Evolutionary conservation across 768 basidiomycete species (phyloP).

Genomic region (Rhizopogon salebrosus): DNA sequence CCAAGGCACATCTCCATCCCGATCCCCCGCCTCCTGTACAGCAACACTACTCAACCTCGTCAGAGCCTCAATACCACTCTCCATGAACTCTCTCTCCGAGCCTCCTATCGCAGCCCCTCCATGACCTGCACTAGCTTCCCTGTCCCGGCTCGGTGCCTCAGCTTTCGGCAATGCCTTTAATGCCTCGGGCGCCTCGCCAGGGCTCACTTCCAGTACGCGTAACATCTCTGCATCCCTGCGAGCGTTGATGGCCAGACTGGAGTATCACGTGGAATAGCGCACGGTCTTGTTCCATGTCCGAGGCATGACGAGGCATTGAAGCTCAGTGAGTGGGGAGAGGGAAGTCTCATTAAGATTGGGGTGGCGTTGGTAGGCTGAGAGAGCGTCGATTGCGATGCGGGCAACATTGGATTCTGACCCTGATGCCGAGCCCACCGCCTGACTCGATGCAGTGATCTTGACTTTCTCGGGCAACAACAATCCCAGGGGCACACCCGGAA

Average conservation of each 20-base stretch:
- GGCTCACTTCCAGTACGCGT: background rate
- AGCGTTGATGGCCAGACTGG: background rate
- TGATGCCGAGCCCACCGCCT: background rate
- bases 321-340: background rate
- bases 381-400: background rate
- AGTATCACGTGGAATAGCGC: background rate
- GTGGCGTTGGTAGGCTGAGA: background rate
- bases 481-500: background rate
- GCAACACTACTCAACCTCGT: conserved; percentile 46
- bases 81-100: conserved; percentile 61
- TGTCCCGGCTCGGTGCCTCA: background rate
- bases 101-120: background rate
- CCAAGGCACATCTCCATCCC: conserved; percentile 10
- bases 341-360: background rate
- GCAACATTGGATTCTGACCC: background rate
- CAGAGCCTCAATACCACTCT: conserved; percentile 68
- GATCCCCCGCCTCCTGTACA: conserved; percentile 9
- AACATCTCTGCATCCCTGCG: background rate
- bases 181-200: background rate
- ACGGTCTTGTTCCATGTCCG: background rate
- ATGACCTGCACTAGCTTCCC: background rate
- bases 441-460: background rate
- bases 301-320: background rate
- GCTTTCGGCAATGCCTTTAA: background rate
- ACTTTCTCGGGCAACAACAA: background rate